phyloP scores from a whole-genome alignment of 371 early-diverging fungal genomes.

The Rhizopus delemar region DNA sequence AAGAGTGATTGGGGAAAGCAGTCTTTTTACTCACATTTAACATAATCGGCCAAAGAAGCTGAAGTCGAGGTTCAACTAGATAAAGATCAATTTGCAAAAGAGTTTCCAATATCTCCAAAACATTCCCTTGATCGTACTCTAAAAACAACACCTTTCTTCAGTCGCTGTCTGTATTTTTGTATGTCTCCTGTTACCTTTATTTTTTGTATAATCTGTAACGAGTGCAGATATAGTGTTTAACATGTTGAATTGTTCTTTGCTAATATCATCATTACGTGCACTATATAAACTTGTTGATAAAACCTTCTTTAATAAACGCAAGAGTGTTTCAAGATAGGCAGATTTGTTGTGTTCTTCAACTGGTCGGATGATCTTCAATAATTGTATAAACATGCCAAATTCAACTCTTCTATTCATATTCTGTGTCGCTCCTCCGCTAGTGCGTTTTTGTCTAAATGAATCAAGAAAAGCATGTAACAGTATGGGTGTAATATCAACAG shows the following conservation, averaged over 20 bases:
- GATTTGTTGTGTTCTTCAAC: constrained; percentile 7
- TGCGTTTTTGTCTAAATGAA: constrained; percentile 37
- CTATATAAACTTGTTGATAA: constrained; percentile 34
- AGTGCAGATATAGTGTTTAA: constrained; percentile 25
- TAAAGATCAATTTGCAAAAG: constrained; percentile 49
- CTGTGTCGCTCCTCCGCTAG: constrained; percentile 27
- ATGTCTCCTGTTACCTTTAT: neutral
- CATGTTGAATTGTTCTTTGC: constrained; percentile 22
- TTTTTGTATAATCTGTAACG: neutral
- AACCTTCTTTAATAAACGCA: constrained; percentile 27
- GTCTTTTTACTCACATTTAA: constrained; percentile 30
- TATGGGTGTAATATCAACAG: constrained; percentile 30
- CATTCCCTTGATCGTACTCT: constrained; percentile 27
- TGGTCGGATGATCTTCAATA: constrained; percentile 15
- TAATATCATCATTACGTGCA: constrained; percentile 40
- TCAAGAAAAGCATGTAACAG: constrained; percentile 34
- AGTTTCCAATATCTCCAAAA: constrained; percentile 33
- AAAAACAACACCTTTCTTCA: neutral
- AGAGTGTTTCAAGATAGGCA: constrained; percentile 23
- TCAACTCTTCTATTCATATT: constrained; percentile 39
- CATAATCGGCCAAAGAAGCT: constrained; percentile 38
- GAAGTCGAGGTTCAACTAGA: constrained; percentile 37
- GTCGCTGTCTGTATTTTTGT: neutral
- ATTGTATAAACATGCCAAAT: constrained; percentile 40
- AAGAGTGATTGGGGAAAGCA: too few relatives aligned